phyloP scores from a whole-genome alignment of 2,329 filamentous ascomycete species.

The Colletotrichum musae region DNA sequence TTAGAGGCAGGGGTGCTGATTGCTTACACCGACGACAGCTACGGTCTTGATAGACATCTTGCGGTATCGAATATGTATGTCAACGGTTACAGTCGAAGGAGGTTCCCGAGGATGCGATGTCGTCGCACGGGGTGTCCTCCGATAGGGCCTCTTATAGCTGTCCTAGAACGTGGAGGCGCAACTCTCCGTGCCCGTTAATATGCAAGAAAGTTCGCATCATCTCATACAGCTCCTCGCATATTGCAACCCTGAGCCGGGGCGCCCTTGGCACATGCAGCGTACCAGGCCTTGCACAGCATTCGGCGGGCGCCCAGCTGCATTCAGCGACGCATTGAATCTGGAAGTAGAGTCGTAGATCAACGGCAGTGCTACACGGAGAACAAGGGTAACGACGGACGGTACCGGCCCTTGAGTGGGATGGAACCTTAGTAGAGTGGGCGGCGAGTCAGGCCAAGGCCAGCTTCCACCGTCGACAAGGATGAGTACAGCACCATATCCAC shows the following conservation, averaged over 20 bases:
- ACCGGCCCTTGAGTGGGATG: not conserved
- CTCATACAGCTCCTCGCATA: not conserved
- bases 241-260: constrained; percentile 12
- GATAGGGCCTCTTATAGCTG: constrained; percentile 1
- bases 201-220: constrained; percentile 4
- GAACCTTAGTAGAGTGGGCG: not conserved
- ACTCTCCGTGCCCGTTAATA: not conserved
- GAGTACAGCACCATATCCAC: not conserved
- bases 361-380: not conserved
- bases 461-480: not conserved
- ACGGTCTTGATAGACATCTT: constrained; percentile 36
- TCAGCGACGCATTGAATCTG: not conserved
- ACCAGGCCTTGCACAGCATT: not conserved
- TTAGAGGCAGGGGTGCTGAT: fast-evolving
- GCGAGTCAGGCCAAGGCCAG: not conserved
- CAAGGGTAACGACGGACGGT: not conserved
- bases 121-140: not conserved
- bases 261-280: not conserved
- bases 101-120: not conserved
- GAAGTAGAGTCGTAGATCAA: not conserved
- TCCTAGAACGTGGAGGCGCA: not conserved
- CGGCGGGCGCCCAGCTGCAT: not conserved
- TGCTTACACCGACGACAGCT: constrained; percentile 31
- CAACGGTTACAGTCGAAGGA: not conserved
- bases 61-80: not conserved